Evolutionary conservation across 805 yeast genomes (phyloP).

Genomic region (Candida maesae): DNA sequence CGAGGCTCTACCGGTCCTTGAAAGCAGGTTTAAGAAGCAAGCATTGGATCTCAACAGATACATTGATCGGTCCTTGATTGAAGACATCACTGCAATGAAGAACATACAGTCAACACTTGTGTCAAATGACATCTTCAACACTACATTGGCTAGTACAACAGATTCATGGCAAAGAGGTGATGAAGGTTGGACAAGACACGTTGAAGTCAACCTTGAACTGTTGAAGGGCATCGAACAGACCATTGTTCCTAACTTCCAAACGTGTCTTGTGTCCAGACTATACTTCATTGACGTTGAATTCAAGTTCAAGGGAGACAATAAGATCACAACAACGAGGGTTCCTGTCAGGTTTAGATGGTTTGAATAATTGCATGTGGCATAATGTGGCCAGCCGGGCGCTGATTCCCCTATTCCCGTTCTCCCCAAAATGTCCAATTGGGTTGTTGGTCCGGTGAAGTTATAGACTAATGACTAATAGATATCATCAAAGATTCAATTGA

Average conservation of each 20-base stretch:
- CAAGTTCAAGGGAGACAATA: slow-evolving; percentile 31
- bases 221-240: slow-evolving; percentile 43
- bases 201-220: slow-evolving; percentile 40
- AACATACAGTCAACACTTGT: slow-evolving; percentile 13
- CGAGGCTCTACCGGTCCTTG: slow-evolving; percentile 18
- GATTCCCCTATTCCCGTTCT: no score
- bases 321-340: slow-evolving; percentile 27
- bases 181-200: slow-evolving; percentile 12
- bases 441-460: no score
- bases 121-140: slow-evolving; percentile 17
- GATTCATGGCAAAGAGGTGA: slow-evolving; percentile 16
- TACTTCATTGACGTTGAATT: slow-evolving; percentile 49
- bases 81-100: slow-evolving; percentile 24
- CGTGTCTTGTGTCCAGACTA: slow-evolving; percentile 55
- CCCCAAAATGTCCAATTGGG: no score
- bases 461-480: no score
- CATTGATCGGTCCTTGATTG: slow-evolving; percentile 10
- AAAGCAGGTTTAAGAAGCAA: slow-evolving; percentile 6
- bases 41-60: slow-evolving; percentile 9
- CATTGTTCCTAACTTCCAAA: slow-evolving; percentile 59
- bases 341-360: slow-evolving; percentile 36
- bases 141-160: slow-evolving; percentile 6
- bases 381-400: background rate
- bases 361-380: slow-evolving; percentile 5
- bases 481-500: no score